Evolutionary conservation across 129 eudicot species (phyloP), one percentile per base, ranked within the genome.

Genomic region (Kitagawia praeruptora): DNA sequence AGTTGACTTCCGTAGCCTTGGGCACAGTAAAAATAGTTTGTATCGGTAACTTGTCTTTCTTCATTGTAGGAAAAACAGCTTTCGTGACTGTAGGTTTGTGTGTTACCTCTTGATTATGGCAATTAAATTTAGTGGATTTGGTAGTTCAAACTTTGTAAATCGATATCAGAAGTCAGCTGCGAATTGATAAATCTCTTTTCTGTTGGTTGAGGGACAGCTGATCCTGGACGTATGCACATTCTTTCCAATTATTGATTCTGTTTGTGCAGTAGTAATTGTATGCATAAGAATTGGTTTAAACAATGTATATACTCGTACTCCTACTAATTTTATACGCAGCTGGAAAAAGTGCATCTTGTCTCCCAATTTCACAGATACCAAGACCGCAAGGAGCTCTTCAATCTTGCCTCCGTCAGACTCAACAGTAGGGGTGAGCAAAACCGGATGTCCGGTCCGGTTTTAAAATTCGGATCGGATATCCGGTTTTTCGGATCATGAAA

Each of bases 41-140:
- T 51, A n/a, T n/a, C 5, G 10, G 25, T 37, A 39, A 40, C 31
- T 1, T n/a, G 38, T 74, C 51, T 71, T 45, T 10, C 49, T 39
- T 41, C 21, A 41, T 72, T 34, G 1, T 13, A 23, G 34, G 34
- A 48, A 45, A 10, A 42, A 19, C 25, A 74, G 56, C 77, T 44
- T 74, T 23, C 46, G 11, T 74, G 34, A n/a, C 56, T 74, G 53
- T 74, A 74, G 77, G 25, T 73, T 73, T 73, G 54, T 38, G 25
- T 44, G 54, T 44, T 42, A 44, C 16, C 18, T 37, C 76, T 44
- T 42, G 77, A 42, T n/a, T 44, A 41, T 41, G 77, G 53, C 27
- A 47, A 73, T 44, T 42, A 11, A 44, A 73, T 73, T 5, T 15
- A 45, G 77, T 75, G 61, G 77, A 44, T 44, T 45, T 27, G 21